Evolutionary conservation across 441 rosid species (phyloP).

Genomic region (Pelargonium cotyledonis): DNA sequence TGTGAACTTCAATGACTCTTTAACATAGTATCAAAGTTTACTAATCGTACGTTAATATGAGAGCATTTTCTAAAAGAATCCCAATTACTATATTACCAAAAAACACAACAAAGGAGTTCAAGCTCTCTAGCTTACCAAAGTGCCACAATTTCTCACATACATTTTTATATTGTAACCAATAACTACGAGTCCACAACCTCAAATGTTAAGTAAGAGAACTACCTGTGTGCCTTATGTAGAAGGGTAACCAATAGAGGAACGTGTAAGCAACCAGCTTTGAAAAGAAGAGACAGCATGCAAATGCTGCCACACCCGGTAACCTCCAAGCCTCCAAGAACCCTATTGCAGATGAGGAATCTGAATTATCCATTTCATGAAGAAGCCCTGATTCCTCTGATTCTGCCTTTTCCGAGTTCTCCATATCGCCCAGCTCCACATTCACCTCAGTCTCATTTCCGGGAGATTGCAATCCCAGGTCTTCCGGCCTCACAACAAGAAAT

Average conservation of each 20-base stretch:
- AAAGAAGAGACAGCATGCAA: constrained; percentile 78
- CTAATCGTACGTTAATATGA: background rate
- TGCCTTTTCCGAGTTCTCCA: constrained; percentile 35
- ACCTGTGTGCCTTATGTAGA: constrained; percentile 90
- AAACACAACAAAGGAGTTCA: no score
- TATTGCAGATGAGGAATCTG: constrained; percentile 39
- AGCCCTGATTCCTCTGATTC: constrained; percentile 56
- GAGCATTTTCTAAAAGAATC: background rate
- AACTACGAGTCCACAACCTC: background rate
- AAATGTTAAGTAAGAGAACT: constrained; percentile 5
- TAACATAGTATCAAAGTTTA: background rate
- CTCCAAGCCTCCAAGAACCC: constrained; percentile 84
- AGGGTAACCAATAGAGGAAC: constrained; percentile 85
- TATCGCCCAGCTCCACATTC: constrained; percentile 27
- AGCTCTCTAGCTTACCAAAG: no score
- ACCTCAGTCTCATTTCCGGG: constrained; percentile 49
- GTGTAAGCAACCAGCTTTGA: constrained; percentile 93
- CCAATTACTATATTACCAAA: background rate
- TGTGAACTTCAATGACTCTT: background rate
- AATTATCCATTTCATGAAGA: constrained; percentile 20
- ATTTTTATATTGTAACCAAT: background rate
- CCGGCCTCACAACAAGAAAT: constrained; percentile 67
- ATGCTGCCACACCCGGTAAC: constrained; percentile 79
- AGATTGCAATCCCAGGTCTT: constrained; percentile 53
- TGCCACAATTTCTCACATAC: background rate